phyloP scores from a whole-genome alignment of 2,329 filamentous ascomycete genomes.

The Penicillium sclerotiorum region DNA sequence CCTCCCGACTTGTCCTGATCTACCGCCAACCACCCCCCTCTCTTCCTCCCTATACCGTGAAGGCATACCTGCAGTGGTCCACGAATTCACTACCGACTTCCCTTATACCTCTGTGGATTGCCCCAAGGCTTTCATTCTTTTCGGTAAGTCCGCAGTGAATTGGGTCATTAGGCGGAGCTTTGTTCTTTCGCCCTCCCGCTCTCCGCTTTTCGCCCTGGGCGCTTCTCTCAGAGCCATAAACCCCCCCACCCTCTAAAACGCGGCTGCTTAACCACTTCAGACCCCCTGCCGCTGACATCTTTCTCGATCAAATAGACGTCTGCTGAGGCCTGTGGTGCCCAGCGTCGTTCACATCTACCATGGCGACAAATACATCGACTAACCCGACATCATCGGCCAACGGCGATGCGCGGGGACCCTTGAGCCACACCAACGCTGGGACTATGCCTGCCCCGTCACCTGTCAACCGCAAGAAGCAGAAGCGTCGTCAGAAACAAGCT shows the following conservation, averaged over 20 bases:
- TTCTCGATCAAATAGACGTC: constrained; percentile 16
- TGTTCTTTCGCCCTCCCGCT: constrained; percentile 28
- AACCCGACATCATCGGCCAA: constrained; percentile 32
- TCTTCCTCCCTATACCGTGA: constrained; percentile 9
- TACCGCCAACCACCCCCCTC: constrained; percentile 21
- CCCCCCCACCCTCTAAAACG: constrained; percentile 2
- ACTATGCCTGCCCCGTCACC: constrained; percentile 13
- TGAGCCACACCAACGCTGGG: constrained; percentile 16
- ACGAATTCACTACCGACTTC: too few species aligned
- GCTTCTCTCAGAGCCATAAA: neutral
- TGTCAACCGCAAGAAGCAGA: constrained; percentile 93
- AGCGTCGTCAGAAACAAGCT: constrained; percentile 81
- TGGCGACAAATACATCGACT: constrained; percentile 31
- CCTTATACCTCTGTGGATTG: too few species aligned
- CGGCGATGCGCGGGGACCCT: constrained; percentile 31
- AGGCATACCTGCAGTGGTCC: constrained; percentile 1
- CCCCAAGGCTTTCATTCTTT: constrained; percentile 14
- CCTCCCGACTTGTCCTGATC: constrained; percentile 18
- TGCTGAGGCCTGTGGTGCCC: constrained; percentile 26
- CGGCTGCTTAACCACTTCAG: neutral
- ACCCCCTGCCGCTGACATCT: constrained; percentile 3
- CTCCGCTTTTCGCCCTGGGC: constrained; percentile 20
- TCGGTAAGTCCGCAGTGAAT: constrained; percentile 24
- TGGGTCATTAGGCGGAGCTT: constrained; percentile 24
- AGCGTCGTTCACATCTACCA: constrained; percentile 28